These are phyloP conservation scores for Noccaea caerulescens DNA, from an alignment of 345 rosid species.

Conservation along the genomic window DNA sequence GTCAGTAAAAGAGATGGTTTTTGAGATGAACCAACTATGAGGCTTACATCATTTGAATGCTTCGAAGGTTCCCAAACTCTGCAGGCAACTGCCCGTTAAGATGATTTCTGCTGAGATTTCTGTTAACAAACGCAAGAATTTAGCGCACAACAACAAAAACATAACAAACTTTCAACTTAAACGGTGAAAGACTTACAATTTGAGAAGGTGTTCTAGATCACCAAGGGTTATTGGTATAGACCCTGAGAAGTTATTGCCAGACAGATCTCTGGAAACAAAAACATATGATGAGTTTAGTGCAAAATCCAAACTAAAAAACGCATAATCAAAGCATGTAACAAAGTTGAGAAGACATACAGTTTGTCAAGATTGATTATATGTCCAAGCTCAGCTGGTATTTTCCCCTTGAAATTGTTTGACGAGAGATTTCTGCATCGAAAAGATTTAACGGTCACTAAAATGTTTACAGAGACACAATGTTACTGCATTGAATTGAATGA, in stretches of 20 bases:
- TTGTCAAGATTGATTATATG: constrained; percentile 86
- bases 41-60: constrained; percentile 68
- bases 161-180: neutral
- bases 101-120: constrained; percentile 79
- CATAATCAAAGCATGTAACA: neutral
- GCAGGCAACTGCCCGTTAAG: constrained; percentile 69
- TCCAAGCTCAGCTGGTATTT: constrained; percentile 77
- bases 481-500: neutral
- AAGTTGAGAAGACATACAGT: constrained; percentile 53
- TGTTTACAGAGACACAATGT: neutral
- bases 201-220: constrained; percentile 91
- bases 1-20: neutral
- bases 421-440: constrained; percentile 70
- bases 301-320: neutral
- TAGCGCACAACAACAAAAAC: neutral
- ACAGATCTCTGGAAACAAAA: constrained; percentile 68
- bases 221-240: constrained; percentile 77
- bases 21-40: constrained; percentile 1
- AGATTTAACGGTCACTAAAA: neutral
- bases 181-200: constrained; percentile 55
- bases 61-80: constrained; percentile 82
- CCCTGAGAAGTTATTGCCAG: constrained; percentile 78
- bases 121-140: neutral
- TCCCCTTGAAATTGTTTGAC: constrained; percentile 70
- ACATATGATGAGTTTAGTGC: neutral